Evolutionary conservation across 2,329 filamentous ascomycete species (phyloP).

Genomic region (Pestalotiopsis sp.): DNA sequence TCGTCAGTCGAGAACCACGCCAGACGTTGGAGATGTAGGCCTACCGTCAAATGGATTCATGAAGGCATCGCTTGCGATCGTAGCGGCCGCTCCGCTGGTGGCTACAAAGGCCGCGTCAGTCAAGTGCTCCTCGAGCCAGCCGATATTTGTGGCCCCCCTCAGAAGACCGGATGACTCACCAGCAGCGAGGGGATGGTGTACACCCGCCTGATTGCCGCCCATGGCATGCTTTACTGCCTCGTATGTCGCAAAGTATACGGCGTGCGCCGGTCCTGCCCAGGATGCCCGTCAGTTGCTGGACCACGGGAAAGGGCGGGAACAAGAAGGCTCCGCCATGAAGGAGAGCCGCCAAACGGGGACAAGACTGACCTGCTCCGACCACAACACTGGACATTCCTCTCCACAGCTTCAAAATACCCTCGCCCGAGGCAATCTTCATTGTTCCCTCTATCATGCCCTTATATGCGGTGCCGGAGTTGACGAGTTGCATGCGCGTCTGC

Average conservation of each 20-base stretch:
- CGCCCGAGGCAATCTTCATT: constrained; percentile 85
- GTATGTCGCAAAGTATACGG: constrained; percentile 98
- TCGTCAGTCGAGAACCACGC: background rate
- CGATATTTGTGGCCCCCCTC: background rate
- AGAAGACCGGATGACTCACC: constrained; percentile 56
- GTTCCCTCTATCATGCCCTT: constrained; percentile 90
- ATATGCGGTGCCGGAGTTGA: constrained; percentile 83
- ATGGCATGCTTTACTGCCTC: constrained; percentile 96
- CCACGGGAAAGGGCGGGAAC: background rate
- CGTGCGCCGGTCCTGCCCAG: constrained; percentile 82
- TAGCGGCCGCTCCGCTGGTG: constrained; percentile 90
- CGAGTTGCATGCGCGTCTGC: constrained; percentile 96
- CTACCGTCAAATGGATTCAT: constrained; percentile 99
- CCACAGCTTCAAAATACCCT: constrained; percentile 92
- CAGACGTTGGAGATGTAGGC: constrained; percentile 27
- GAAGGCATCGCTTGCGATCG: constrained; percentile 94
- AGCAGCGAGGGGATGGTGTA: constrained; percentile 90
- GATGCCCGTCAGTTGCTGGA: background rate
- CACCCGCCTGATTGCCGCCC: constrained; percentile 85
- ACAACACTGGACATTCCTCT: constrained; percentile 95
- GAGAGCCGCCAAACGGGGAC: background rate
- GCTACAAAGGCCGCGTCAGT: constrained; percentile 51
- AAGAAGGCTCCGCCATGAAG: background rate
- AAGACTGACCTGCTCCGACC: constrained; percentile 79
- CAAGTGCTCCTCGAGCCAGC: background rate